Evolutionary conservation across 192 early-diverging fungal genomes (phyloP), one percentile per base, ranked within the genome.

Genomic region (Umbelopsis isabellina): DNA sequence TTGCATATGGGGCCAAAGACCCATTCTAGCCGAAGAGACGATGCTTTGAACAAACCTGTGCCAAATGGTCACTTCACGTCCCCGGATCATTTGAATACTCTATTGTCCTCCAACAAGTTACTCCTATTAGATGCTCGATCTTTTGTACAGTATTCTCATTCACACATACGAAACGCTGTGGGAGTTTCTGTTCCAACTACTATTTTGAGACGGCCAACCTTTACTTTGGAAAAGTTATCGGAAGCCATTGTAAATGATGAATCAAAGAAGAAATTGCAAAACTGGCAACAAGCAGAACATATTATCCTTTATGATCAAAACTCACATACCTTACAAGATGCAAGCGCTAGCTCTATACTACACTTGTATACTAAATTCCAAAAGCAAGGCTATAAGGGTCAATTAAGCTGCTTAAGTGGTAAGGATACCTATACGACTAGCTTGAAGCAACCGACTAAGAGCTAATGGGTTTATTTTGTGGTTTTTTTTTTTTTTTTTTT

Each of bases 131-230:
- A 95, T 70, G 85, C 92, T 75, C 90, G 92, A 37, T 78, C 86
- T 6, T 88, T 87, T 55, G 76, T 80, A 10, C 85, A 84, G 11
- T 89, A 86, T 69, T 71, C 84, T 22, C 55, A 70, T 1, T 74
- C 80, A 20, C 84, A 81, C 23, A 85, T 95, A 27, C 69, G 71
- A 27, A 71, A 74, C 1, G 88, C 91, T 9, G 80, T 94, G 30
- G 92, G 84, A 71, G 80, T 95, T 50, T 86, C 83, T 50, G 80
- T 90, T 11, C 90, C 94, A 23, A 89, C 86, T 16, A 94, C 91
- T 20, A 82, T 95, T 37, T 79, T 94, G 46, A 89, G 88, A 69
- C 77, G 93, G 55, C 73, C 80, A 49, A 84, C 84, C 16, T 90
- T 85, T 68, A 84, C 88, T 1, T 75, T 90, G 13, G 88, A 91